Conservation (phyloP, 2,329 filamentous ascomycete genomes). For the Fusarium liriodendri region DNA sequence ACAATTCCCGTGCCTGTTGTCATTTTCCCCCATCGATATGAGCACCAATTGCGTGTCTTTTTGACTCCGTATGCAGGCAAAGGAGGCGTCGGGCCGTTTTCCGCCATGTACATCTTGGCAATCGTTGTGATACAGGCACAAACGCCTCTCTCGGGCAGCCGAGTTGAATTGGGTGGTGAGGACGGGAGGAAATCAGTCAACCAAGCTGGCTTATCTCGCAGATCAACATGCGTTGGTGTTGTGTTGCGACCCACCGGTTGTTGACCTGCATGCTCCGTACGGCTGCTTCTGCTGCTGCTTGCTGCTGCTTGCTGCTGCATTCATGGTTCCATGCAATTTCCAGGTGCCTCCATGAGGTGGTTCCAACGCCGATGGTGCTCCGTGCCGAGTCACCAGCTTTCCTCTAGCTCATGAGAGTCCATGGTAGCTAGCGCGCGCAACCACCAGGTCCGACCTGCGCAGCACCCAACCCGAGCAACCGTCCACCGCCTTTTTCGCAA, state of each 20-base stretch:
- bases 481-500: conserved; percentile 37
- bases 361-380: conserved; percentile 31
- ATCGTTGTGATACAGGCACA: not conserved
- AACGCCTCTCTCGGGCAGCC: not conserved
- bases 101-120: not conserved
- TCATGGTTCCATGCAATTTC: conserved; percentile 40
- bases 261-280: conserved; percentile 29
- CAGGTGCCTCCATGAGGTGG: conserved; percentile 10
- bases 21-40: conserved; percentile 3
- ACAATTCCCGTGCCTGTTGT: conserved; percentile 5
- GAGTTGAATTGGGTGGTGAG: conserved; percentile 6
- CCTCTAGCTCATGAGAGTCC: conserved; percentile 21
- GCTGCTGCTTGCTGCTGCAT: conserved; percentile 16
- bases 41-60: conserved; percentile 13
- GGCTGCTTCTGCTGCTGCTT: not conserved
- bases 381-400: conserved; percentile 28
- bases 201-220: conserved; percentile 34
- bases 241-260: conserved; percentile 26
- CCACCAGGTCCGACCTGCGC: conserved; percentile 1
- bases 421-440: conserved; percentile 29
- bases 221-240: conserved; percentile 20
- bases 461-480: conserved; percentile 3
- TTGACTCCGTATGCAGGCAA: not conserved
- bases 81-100: conserved; percentile 3
- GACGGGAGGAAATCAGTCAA: not conserved